Evolutionary conservation across 768 basidiomycete species (phyloP).

Genomic region (Symmetrospora coprosmae): DNA sequence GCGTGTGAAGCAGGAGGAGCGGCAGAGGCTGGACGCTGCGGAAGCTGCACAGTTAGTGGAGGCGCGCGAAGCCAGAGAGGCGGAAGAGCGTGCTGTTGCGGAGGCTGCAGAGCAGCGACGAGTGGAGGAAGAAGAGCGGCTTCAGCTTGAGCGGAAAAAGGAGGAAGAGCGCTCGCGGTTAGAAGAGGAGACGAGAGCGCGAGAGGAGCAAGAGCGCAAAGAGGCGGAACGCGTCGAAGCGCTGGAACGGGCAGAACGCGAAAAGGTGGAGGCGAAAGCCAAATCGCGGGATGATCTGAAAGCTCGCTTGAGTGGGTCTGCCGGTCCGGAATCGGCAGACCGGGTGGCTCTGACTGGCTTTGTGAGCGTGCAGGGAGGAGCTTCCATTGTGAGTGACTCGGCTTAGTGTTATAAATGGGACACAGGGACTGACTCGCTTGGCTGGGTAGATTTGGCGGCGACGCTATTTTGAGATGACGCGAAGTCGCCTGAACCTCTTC

Average conservation of each 20-base stretch:
- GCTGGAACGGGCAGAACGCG: background rate
- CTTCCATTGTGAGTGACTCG: constrained; percentile 14
- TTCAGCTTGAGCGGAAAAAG: background rate
- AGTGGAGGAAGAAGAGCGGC: background rate
- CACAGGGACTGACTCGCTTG: background rate
- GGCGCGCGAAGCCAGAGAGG: background rate
- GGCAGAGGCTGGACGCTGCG: background rate
- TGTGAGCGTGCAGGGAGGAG: constrained; percentile 13
- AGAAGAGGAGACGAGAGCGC: background rate
- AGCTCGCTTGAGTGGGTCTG: no score
- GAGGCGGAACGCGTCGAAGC: constrained; percentile 1
- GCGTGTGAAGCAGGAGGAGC: constrained; percentile 4
- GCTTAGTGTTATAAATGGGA: background rate
- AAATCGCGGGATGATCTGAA: background rate
- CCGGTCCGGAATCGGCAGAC: background rate
- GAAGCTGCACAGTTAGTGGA: background rate
- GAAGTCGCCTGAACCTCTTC: background rate
- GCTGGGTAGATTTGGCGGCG: constrained; percentile 11
- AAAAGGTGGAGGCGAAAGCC: background rate
- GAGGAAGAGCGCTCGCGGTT: constrained; percentile 3
- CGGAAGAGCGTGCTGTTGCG: background rate
- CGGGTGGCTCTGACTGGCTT: constrained; percentile 1
- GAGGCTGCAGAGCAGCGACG: background rate
- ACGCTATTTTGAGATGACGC: constrained; percentile 8
- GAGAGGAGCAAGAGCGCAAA: constrained; percentile 5